Conservation (phyloP, 163 green algal genomes). For the Smithsoniella earleae region DNA sequence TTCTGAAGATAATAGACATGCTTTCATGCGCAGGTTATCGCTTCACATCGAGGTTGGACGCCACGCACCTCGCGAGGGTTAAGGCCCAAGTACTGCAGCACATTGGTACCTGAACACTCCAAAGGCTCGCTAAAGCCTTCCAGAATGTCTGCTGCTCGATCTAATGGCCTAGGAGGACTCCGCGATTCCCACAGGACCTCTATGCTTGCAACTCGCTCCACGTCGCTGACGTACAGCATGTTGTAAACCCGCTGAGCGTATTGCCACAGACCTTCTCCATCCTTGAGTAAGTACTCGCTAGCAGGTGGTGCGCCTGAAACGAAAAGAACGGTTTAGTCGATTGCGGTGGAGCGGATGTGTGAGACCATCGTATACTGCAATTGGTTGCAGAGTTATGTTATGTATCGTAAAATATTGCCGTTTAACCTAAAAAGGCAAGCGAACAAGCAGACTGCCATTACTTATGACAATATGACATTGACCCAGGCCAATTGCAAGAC, state of each 20-base stretch:
- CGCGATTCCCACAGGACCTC: slow-evolving; percentile 75
- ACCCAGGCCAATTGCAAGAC: no score
- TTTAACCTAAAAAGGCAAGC: no score
- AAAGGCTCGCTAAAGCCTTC: background rate
- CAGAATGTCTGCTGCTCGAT: slow-evolving; percentile 28
- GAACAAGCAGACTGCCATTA: no score
- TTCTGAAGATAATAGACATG: no score
- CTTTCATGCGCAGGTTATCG: no score
- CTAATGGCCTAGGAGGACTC: slow-evolving; percentile 49
- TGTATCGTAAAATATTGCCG: no score
- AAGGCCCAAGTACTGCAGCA: slow-evolving; percentile 8
- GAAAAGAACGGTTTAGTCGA: no score
- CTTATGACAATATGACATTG: no score
- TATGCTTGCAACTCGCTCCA: slow-evolving; percentile 60
- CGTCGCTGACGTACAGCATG: slow-evolving; percentile 63
- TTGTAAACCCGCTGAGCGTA: slow-evolving; percentile 78
- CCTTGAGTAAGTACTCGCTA: slow-evolving; percentile 54
- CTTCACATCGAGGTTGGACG: no score
- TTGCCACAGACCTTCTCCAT: slow-evolving; percentile 51
- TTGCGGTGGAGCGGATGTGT: no score
- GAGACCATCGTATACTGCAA: no score
- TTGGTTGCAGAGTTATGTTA: no score
- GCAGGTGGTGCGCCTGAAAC: slow-evolving; percentile 12
- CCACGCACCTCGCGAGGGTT: slow-evolving; percentile 7
- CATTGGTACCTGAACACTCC: background rate